These are phyloP conservation scores for Lyophyllum atratum DNA, from an alignment of 768 basidiomycete species.

Conservation along the genomic window DNA sequence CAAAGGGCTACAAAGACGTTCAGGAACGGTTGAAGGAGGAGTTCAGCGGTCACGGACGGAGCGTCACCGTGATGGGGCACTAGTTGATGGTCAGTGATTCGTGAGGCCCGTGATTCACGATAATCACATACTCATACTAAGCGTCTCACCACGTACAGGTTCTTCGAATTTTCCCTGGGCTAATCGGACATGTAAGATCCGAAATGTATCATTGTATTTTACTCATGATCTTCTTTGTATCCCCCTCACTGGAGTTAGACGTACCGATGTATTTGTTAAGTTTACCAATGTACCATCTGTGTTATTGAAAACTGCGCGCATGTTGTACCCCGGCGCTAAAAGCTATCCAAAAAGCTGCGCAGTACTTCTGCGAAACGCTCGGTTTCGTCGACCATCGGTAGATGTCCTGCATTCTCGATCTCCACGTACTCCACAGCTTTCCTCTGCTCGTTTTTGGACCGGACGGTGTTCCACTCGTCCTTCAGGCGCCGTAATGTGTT, in stretches of 20 bases:
- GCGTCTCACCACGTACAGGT: neutral
- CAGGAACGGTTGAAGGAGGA: conserved; percentile 9
- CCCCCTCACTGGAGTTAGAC: no score
- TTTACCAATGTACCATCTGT: no score
- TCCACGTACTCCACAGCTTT: conserved; percentile 31
- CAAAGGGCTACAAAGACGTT: conserved; percentile 3
- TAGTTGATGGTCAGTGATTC: no score
- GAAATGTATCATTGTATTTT: neutral
- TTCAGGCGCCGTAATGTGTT: conserved; percentile 35
- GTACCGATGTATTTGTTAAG: no score
- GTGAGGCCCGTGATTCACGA: no score
- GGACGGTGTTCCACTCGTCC: conserved; percentile 24
- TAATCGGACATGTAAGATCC: no score
- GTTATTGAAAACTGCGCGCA: no score
- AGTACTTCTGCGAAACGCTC: conserved; percentile 39
- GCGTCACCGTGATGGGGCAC: conserved; percentile 5
- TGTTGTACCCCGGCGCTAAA: no score
- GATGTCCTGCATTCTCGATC: conserved; percentile 44
- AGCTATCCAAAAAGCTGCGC: conserved; percentile 27
- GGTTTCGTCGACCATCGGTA: conserved; percentile 55
- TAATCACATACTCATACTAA: no score
- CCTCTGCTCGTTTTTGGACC: conserved; percentile 2
- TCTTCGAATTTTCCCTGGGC: no score
- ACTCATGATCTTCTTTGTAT: no score
- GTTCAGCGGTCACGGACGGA: neutral